Percentiles rank a stretch among this genome's conserved stretches.
phyloP scores from a whole-genome alignment of 192 early-diverging fungal species.

The Podila horticola region DNA sequence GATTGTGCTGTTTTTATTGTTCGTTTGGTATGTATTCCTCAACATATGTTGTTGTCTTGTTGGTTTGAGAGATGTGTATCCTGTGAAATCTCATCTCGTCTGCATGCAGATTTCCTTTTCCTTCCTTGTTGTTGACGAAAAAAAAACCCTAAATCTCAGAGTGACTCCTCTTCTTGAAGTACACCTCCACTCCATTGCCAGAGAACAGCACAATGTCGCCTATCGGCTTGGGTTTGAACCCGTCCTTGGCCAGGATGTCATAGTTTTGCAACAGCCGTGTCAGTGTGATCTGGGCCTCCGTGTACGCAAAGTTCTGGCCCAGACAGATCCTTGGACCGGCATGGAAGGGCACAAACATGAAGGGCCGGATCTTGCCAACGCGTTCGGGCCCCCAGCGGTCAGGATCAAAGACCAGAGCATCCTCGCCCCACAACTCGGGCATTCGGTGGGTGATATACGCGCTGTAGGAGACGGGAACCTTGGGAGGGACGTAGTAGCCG shows the following conservation, averaged over 20 bases:
- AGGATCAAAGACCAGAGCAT: slow-evolving; percentile 63
- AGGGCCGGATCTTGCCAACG: slow-evolving; percentile 41
- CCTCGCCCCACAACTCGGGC: slow-evolving; percentile 64
- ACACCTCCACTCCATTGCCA: slow-evolving; percentile 33
- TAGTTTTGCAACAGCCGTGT: slow-evolving; percentile 41
- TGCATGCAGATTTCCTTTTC: too few relatives aligned
- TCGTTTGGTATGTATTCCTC: too few relatives aligned
- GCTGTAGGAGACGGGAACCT: slow-evolving; percentile 24
- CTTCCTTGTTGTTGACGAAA: neutral
- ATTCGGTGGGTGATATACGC: slow-evolving; percentile 43
- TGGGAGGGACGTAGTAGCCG: slow-evolving; percentile 60
- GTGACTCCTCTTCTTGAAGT: slow-evolving; percentile 16
- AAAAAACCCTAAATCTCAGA: slow-evolving; percentile 14
- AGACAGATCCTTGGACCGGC: slow-evolving; percentile 64
- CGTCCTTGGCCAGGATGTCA: slow-evolving; percentile 23
- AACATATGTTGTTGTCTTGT: too few relatives aligned
- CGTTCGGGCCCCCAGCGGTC: slow-evolving; percentile 61
- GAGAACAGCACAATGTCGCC: slow-evolving; percentile 51
- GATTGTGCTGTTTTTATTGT: too few relatives aligned
- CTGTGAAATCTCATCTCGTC: too few relatives aligned
- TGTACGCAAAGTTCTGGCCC: slow-evolving; percentile 60
- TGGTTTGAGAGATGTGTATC: too few relatives aligned
- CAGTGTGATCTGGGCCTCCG: slow-evolving; percentile 39
- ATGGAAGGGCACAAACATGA: slow-evolving; percentile 62
- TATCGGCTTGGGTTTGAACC: slow-evolving; percentile 18